A percentile compares a stretch with the other conserved stretches of the same genome.
phyloP scores from a whole-genome alignment of 352 stramenopile species.

The Pythium dissotocum region DNA sequence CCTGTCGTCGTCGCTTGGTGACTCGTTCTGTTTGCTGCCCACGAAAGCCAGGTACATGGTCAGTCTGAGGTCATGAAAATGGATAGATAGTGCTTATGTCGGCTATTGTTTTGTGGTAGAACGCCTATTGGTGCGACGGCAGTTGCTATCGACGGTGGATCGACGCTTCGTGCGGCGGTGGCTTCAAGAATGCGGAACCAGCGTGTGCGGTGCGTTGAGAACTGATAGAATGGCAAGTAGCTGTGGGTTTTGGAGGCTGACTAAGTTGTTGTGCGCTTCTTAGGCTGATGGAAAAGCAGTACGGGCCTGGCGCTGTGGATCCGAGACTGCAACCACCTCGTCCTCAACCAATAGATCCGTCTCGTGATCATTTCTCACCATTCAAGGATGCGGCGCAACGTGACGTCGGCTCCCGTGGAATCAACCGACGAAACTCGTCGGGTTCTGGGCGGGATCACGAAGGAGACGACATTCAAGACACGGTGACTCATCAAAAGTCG shows the following conservation, averaged over 20 bases:
- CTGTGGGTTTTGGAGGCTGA: background rate
- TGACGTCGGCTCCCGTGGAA: background rate
- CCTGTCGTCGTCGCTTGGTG: conserved; percentile 77
- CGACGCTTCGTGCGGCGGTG: conserved; percentile 73
- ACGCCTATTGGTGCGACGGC: conserved; percentile 54
- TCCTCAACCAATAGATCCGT: background rate
- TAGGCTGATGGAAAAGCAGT: conserved; percentile 85
- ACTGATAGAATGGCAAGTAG: background rate
- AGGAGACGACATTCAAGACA: conserved; percentile 52
- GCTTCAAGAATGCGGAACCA: conserved; percentile 86
- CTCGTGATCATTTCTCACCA: conserved; percentile 1
- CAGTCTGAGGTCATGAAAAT: too few relatives aligned
- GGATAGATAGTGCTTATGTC: background rate
- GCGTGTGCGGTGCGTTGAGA: conserved; percentile 43
- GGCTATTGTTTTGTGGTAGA: conserved; percentile 18
- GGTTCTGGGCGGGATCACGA: conserved; percentile 27
- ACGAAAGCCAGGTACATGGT: conserved; percentile 52
- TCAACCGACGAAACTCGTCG: conserved; percentile 23
- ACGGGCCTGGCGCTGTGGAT: conserved; percentile 48
- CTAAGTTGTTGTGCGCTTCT: background rate
- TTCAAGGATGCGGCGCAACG: conserved; percentile 9
- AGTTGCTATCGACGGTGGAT: conserved; percentile 71
- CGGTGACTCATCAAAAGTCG: conserved; percentile 70
- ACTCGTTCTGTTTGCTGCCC: conserved; percentile 84
- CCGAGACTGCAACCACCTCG: conserved; percentile 26